Percentiles rank a stretch among this genome's conserved stretches.
phyloP scores from a whole-genome alignment of 148 eudicot species.

The Polygonum aviculare region DNA sequence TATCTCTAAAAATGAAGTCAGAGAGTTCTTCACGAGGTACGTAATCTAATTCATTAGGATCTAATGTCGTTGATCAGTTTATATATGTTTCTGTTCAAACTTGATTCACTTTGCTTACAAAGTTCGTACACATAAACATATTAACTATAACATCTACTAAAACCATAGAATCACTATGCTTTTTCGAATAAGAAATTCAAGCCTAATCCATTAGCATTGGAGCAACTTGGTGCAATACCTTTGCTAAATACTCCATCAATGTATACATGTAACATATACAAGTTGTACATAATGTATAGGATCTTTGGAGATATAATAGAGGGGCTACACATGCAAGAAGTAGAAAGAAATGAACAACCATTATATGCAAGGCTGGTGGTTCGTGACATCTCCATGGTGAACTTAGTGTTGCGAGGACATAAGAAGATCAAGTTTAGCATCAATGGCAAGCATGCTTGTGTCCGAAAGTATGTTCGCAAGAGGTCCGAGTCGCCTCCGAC shows the following conservation, averaged over 20 bases:
- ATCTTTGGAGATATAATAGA: slow-evolving; percentile 37
- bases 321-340: slow-evolving; percentile 38
- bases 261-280: too few species aligned
- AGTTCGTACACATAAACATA: too few species aligned
- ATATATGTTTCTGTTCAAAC: too few species aligned
- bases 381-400: slow-evolving; percentile 5
- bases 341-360: slow-evolving; percentile 24
- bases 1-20: slow-evolving; percentile 28
- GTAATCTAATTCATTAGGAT: neutral
- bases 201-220: too few species aligned
- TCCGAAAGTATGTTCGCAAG: slow-evolving; percentile 34
- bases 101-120: too few species aligned
- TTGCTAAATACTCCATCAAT: too few species aligned
- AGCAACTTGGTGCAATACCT: too few species aligned
- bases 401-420: slow-evolving; percentile 17
- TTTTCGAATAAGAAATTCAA: neutral
- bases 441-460: slow-evolving; percentile 46
- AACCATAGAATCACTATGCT: too few species aligned
- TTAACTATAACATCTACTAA: too few species aligned
- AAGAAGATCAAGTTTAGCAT: slow-evolving; percentile 25
- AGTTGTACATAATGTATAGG: neutral
- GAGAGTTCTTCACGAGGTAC: slow-evolving; percentile 21
- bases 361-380: slow-evolving; percentile 40
- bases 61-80: too few species aligned
- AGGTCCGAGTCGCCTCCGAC: neutral